phyloP scores from a whole-genome alignment of 1,284 basidiomycete genomes.

The Ceratobasidium papillatum region DNA sequence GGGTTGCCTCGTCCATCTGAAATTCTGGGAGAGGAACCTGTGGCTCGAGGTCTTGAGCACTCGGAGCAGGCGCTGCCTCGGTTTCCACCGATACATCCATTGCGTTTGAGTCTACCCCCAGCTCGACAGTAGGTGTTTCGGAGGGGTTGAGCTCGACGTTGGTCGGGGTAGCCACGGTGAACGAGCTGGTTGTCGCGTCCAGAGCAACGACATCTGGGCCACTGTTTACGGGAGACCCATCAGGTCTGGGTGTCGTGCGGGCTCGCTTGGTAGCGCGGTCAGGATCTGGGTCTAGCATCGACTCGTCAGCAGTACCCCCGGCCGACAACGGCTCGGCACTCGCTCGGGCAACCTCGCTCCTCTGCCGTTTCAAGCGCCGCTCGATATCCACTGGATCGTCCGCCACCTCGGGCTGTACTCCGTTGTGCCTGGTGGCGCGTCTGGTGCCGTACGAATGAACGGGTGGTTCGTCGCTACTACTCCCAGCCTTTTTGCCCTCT shows the following conservation, averaged over 20 bases:
- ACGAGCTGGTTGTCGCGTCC: not conserved
- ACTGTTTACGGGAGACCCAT: constrained; percentile 44
- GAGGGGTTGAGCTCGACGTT: not conserved
- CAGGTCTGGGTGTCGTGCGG: constrained; percentile 54
- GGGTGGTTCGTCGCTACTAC: constrained; percentile 49
- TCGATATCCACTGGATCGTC: constrained; percentile 73
- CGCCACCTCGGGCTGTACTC: constrained; percentile 73
- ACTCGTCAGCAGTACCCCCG: constrained; percentile 42
- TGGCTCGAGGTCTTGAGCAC: not conserved
- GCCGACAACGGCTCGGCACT: constrained; percentile 41
- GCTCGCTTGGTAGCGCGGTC: constrained; percentile 64
- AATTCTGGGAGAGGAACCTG: constrained; percentile 21
- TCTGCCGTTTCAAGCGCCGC: constrained; percentile 72
- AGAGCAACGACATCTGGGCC: constrained; percentile 6
- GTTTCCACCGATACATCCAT: constrained; percentile 47
- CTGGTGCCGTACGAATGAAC: constrained; percentile 58
- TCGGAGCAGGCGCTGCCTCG: constrained; percentile 38
- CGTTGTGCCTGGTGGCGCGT: constrained; percentile 75
- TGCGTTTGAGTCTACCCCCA: not conserved
- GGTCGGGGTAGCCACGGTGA: not conserved
- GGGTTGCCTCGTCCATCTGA: constrained; percentile 42
- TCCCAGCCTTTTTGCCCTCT: constrained; percentile 47
- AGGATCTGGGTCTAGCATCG: constrained; percentile 22
- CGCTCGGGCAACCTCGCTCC: constrained; percentile 63
- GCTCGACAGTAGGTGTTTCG: not conserved